Evolutionary conservation across 352 stramenopile genomes (phyloP), one percentile per base, ranked within the genome.

Genomic region (Peronospora belbahrii): DNA sequence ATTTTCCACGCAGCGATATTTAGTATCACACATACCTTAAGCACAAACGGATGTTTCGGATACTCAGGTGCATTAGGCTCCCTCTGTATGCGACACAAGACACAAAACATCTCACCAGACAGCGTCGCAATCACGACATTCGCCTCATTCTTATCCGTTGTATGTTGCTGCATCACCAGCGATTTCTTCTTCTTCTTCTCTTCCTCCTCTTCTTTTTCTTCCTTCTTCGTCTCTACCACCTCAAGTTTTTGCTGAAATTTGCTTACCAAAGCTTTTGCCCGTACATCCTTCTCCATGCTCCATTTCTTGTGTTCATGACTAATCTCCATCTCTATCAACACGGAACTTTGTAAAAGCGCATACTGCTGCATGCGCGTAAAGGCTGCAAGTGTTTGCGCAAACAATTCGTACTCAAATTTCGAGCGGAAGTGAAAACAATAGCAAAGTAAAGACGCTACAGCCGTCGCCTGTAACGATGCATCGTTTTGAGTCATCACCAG

Each of bases 371-470:
- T 60, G 8, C 59, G 59, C 13, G 35, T 48, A 23, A 63, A 74
- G 0, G 72, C 70, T 2, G 49, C 24, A 3, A 73, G 20, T 0
- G 62, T 66, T 23, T 40, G 50, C 15, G 57, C 68, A 53, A 87
- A 83, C 20, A 84, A 39, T 5, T 73, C 55, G 45, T 60, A 85
- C 50, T 87, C 75, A 37, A 67, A 57, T 19, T 66, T 42, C 22
- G 70, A 70, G 33, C 68, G 62, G 40, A 87, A 85, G 51, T 77
- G 60, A 57, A 87, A 87, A 58, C 70, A 83, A 48, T 64, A 85
- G 65, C 75, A 87, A 23, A 73, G n/a, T n/a, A 7, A 27, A 27
- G 23, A 27, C 23, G 23, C 23, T n/a, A n/a, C n/a, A n/a, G n/a
- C n/a, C n/a, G n/a, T n/a, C n/a, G n/a, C n/a, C n/a, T n/a, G n/a